Base-by-base conservation (phyloP, 2,329 filamentous ascomycete genomes). In the Cytospora piceicola region DNA sequence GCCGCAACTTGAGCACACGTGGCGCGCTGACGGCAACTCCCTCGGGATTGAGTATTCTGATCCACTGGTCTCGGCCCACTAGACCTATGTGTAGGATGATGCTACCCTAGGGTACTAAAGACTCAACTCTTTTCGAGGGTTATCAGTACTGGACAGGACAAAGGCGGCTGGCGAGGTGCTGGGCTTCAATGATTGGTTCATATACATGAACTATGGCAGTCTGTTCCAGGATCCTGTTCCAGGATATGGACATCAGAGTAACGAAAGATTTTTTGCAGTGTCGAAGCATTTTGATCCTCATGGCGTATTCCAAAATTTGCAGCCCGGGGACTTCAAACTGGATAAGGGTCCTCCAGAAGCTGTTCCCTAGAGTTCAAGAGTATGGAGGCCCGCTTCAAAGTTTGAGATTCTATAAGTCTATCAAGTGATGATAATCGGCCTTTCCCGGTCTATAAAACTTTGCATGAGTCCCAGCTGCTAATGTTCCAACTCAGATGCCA, bases 181-280 rank as follows among this genome's bases (percentile, higher is more conserved):
- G 69, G 68, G n/a, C 20, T 2, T 46, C 11, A 46, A 46, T n/a
- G 20, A 46, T 20, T 20, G n/a, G 8, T 74, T 71, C 58, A 36
- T 72, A 20, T 82, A 81, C 69, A 75, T 82, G 68, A 82, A 83
- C 69, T 81, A 82, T 67, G 80, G 78, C 2, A 73, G 74, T 34
- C 64, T 69, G 36, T 73, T 71, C 24, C 78, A 82, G 71, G 72
- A 78, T 36, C 76, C 78, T 2, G 71, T 81, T 54, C 63, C 65
- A 20, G 70, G 76, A 4, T 82, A 46, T 46, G 42, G 42, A n/a
- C 20, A 6, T 46, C 81, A 46, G 42, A 46, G 20, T 22, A 46
- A 46, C 20, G 42, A 15, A 20, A 46, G 42, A 46, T 9, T 46
- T 3, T 66, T 78, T 79, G 0, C 49, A 1, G 67, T 76, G 2